These are phyloP conservation scores for Trametes cingulata DNA, from an alignment of 768 basidiomycete species.

Conservation along the genomic window DNA sequence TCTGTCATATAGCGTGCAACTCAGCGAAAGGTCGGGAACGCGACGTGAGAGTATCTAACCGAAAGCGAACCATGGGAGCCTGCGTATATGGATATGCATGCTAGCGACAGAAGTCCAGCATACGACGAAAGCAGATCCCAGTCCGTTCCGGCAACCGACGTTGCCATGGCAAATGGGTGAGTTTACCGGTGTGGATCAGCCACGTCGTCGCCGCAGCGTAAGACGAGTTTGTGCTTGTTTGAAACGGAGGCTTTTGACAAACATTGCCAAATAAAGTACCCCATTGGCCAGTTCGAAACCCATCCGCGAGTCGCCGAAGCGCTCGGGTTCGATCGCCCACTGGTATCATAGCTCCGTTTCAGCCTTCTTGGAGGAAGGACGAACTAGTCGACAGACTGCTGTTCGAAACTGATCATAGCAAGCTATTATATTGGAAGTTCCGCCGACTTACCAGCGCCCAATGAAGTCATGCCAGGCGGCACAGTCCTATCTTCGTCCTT, in stretches of 20 bases:
- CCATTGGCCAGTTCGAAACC: no score
- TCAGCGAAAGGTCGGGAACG: slow-evolving; percentile 4
- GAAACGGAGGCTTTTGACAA: slow-evolving; percentile 25
- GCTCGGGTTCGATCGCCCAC: no score
- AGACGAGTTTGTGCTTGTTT: slow-evolving; percentile 24
- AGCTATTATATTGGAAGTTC: no score
- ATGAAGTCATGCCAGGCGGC: no score
- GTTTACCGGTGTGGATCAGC: not conserved
- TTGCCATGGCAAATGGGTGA: not conserved
- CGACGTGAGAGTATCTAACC: slow-evolving; percentile 37
- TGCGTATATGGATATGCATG: slow-evolving; percentile 64
- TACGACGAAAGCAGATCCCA: slow-evolving; percentile 69
- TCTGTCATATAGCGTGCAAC: not conserved
- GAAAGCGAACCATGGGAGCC: slow-evolving; percentile 71
- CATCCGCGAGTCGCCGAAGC: no score
- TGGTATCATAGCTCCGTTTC: no score
- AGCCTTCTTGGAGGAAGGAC: no score
- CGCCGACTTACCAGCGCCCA: no score
- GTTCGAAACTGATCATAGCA: no score
- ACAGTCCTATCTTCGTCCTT: no score
- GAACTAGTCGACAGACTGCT: no score
- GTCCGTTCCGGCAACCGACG: slow-evolving; percentile 33
- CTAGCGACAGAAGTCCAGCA: slow-evolving; percentile 65
- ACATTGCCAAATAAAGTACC: slow-evolving; percentile 18
- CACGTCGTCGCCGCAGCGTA: slow-evolving; percentile 15